These are phyloP conservation scores for Nitzschia palea DNA, from an alignment of 108 stramenopile species.

Conservation along the genomic window DNA sequence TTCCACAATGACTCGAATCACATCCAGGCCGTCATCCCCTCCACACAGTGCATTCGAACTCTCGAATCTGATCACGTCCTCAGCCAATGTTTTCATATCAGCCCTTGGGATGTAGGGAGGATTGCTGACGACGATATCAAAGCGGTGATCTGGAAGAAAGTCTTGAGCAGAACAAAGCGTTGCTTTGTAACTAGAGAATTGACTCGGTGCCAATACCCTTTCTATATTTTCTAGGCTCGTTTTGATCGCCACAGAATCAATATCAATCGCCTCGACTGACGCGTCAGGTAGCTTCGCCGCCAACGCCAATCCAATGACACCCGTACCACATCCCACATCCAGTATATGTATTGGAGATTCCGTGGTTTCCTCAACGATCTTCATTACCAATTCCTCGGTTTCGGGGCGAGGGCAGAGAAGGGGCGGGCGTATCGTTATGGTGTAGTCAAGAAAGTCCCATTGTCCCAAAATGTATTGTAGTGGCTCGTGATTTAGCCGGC, in stretches of 20 bases:
- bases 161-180: conserved; percentile 44
- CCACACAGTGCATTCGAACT: conserved; percentile 82
- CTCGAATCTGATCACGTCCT: conserved; percentile 78
- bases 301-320: conserved; percentile 89
- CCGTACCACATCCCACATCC: conserved; percentile 92
- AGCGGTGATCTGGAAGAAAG: conserved; percentile 37
- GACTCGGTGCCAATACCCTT: conserved; percentile 30
- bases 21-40: conserved; percentile 86
- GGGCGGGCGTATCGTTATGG: conserved; percentile 68
- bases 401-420: conserved; percentile 93
- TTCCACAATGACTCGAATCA: conserved; percentile 78
- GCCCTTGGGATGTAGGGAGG: conserved; percentile 91
- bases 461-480: conserved; percentile 93
- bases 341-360: conserved; percentile 58
- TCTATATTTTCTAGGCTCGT: conserved; percentile 80
- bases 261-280: conserved; percentile 80
- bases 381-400: conserved; percentile 91
- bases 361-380: conserved; percentile 37
- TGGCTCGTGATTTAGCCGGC: conserved; percentile 70
- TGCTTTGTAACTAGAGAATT: conserved; percentile 3
- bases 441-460: conserved; percentile 91
- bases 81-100: conserved; percentile 68
- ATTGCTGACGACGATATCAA: conserved; percentile 92
- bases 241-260: conserved; percentile 68
- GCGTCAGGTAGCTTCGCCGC: conserved; percentile 50